Base-by-base conservation (phyloP, 108 stramenopile genomes). In the Epipyxis sp. region DNA sequence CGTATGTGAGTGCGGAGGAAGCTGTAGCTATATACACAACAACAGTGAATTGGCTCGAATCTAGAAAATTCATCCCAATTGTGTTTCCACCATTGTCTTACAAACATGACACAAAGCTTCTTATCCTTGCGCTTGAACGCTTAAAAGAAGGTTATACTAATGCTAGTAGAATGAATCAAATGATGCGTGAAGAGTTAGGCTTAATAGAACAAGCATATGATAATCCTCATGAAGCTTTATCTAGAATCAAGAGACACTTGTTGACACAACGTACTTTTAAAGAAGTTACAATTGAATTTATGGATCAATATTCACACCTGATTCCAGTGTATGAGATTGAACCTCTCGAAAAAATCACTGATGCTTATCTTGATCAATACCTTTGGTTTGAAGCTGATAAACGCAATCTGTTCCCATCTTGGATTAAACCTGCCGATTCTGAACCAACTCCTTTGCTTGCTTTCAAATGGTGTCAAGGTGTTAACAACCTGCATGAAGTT, bases 81-180 rank as follows among this genome's bases (percentile, higher is more conserved):
- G 96, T 97, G 20, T 99, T 99, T 78, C 97, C 97, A 30, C 98
- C 98, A 1, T 84, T 99, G 59, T 94, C 93, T 6, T 99, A 99
- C 94, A 99, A 99, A 84, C 97, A 99, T 83, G 98, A 99, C 86
- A 99, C 98, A 2, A 99, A 99, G 86, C 93, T 99, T 57, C 87
- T 99, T 44, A 99, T 99, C 79, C 90, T 99, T 61, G 96, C 96
- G 41, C 88, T 99, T 40, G 98, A 99, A 87, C 88, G 98, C 32
- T 88, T 99, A 69, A 99, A 99, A 87, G 98, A 99, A 85, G 91
- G 89, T 54, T 98, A 94, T 86, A 93, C 92, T 30, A 79, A 94
- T 37, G 92, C 94, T 76, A 89, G 88, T 39, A 88, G 95, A 45
- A 90, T 99, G n/a, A 98, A 98, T 77, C 93, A 93, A 78, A 87